Percentiles rank a stretch among this genome's conserved stretches.
These are phyloP conservation scores for Protostelium mycophagum DNA, from an alignment of 78 protist species.

Conservation along the genomic window DNA sequence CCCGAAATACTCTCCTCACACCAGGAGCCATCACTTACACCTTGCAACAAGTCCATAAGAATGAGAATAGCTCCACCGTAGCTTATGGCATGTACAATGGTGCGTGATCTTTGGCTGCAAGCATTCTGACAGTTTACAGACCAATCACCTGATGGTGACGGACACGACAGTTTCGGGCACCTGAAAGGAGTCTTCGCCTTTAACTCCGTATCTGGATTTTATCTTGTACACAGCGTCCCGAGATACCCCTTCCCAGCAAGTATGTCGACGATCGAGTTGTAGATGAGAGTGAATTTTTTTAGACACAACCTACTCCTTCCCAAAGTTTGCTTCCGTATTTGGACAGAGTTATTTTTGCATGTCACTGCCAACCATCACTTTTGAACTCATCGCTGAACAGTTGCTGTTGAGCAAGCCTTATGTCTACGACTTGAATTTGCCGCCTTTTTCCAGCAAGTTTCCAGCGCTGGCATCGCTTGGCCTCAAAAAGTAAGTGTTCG, in stretches of 20 bases:
- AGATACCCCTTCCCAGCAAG: not conserved
- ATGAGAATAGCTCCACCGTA: not conserved
- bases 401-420: not conserved
- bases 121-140: not conserved
- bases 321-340: not conserved
- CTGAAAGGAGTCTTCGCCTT: slow-evolving; percentile 59
- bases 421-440: not conserved
- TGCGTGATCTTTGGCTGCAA: slow-evolving; percentile 12
- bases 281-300: no score
- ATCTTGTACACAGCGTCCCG: slow-evolving; percentile 48
- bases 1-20: not conserved
- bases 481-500: no score
- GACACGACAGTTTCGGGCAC: slow-evolving; percentile 33
- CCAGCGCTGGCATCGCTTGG: no score
- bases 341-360: not conserved
- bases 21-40: slow-evolving; percentile 30
- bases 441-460: no score
- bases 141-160: not conserved
- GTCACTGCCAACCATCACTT: not conserved
- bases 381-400: not conserved
- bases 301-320: not conserved
- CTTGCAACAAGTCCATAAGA: slow-evolving; percentile 7
- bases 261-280: no score
- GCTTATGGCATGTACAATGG: slow-evolving; percentile 48
- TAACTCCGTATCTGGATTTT: slow-evolving; percentile 30